Evolutionary conservation across 1,139 yeast species (phyloP).

Genomic region (Lodderomyces theae): DNA sequence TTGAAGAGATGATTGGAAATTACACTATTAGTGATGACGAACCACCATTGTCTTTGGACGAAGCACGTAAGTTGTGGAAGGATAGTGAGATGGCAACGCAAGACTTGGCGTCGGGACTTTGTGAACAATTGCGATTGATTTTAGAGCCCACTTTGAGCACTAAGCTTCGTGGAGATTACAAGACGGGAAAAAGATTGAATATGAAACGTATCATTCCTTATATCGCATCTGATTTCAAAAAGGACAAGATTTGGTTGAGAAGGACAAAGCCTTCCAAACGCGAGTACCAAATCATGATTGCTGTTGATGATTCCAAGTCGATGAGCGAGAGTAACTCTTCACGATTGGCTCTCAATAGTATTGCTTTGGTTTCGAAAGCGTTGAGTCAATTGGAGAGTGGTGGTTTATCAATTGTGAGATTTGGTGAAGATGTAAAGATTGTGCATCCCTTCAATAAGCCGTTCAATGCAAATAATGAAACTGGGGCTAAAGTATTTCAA

Average conservation of each 20-base stretch:
- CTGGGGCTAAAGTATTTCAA: conserved; percentile 81
- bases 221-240: conserved; percentile 95
- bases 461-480: conserved; percentile 63
- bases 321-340: conserved; percentile 94
- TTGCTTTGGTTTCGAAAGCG: conserved; percentile 92
- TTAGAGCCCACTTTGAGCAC: conserved; percentile 96
- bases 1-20: conserved; percentile 21
- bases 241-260: conserved; percentile 97
- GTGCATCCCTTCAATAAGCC: conserved; percentile 90
- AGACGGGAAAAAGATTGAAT: conserved; percentile 94
- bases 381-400: conserved; percentile 94
- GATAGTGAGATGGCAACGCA: conserved; percentile 78
- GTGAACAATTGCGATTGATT: conserved; percentile 90
- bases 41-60: conserved; percentile 56
- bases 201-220: conserved; percentile 98
- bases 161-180: conserved; percentile 90
- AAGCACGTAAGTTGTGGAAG: conserved; percentile 78
- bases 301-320: conserved; percentile 95
- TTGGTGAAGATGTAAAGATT: conserved; percentile 80
- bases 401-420: conserved; percentile 83
- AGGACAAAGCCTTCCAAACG: conserved; percentile 97
- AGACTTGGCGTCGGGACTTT: conserved; percentile 80
- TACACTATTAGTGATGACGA: conserved; percentile 25
- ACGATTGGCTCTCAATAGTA: conserved; percentile 88
- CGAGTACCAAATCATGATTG: conserved; percentile 95